These are phyloP conservation scores for Neospermospora avenae DNA, from an alignment of 2,329 filamentous ascomycete species.

Conservation along the genomic window DNA sequence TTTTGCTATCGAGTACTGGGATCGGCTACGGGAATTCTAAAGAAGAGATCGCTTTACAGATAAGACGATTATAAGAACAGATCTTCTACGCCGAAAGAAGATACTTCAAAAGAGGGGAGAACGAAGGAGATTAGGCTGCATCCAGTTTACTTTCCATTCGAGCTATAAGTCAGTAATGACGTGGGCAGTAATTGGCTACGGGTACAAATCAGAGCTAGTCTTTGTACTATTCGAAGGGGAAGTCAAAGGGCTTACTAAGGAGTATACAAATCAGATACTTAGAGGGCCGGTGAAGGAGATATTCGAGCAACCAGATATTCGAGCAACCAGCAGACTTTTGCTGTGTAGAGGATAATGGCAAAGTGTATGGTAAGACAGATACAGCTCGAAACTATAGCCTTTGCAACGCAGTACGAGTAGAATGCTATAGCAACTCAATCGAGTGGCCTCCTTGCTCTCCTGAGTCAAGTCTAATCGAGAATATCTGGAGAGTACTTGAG, in stretches of 20 bases:
- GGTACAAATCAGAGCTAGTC: slow-evolving; percentile 14
- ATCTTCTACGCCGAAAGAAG: slow-evolving; percentile 9
- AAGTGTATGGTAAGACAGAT: slow-evolving; percentile 15
- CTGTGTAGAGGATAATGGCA: slow-evolving; percentile 13
- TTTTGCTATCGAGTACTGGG: slow-evolving; percentile 14
- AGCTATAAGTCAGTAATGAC: slow-evolving; percentile 6
- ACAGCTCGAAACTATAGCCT: slow-evolving; percentile 14
- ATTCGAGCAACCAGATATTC: slow-evolving; percentile 4
- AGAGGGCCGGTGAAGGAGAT: slow-evolving; percentile 14
- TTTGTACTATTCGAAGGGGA: slow-evolving; percentile 17
- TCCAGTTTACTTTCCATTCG: slow-evolving; percentile 15
- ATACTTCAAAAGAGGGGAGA: slow-evolving; percentile 11
- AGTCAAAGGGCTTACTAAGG: slow-evolving; percentile 22
- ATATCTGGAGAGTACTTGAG: background rate
- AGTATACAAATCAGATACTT: slow-evolving; percentile 17
- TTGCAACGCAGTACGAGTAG: slow-evolving; percentile 13
- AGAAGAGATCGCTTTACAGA: slow-evolving; percentile 10
- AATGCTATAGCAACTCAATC: slow-evolving; percentile 6
- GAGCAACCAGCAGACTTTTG: slow-evolving; percentile 10
- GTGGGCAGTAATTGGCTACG: slow-evolving; percentile 18
- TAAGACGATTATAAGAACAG: slow-evolving; percentile 6
- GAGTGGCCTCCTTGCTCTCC: background rate
- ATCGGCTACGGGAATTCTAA: slow-evolving; percentile 13
- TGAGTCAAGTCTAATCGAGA: background rate
- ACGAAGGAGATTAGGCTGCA: slow-evolving; percentile 13